These are phyloP conservation scores for Podospora didyma DNA, from an alignment of 495 filamentous ascomycete genomes.

Conservation along the genomic window DNA sequence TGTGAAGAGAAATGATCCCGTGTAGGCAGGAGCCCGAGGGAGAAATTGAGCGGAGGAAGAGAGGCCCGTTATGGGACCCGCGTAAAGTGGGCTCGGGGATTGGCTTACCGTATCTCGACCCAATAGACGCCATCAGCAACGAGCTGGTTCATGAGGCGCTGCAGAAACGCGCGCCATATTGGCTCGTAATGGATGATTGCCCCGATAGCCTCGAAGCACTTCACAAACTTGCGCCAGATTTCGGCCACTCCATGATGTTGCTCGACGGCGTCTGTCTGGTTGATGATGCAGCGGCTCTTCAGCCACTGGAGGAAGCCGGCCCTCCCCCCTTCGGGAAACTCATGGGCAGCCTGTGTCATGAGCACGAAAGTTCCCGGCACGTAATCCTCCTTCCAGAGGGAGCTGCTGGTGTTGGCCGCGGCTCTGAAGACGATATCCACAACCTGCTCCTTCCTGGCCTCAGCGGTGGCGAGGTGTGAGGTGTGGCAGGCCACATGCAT, in stretches of 20 bases:
- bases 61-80: too few relatives aligned
- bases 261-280: slow-evolving; percentile 64
- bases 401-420: neutral
- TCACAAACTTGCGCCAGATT: slow-evolving; percentile 74
- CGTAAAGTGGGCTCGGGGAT: neutral
- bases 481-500: slow-evolving; percentile 59
- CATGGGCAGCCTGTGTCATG: slow-evolving; percentile 60
- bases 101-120: slow-evolving; percentile 57
- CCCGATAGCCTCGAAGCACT: slow-evolving; percentile 64
- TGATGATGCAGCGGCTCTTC: slow-evolving; percentile 65
- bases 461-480: slow-evolving; percentile 43
- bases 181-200: slow-evolving; percentile 86
- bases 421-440: slow-evolving; percentile 53
- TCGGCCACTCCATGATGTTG: slow-evolving; percentile 77
- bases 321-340: slow-evolving; percentile 67
- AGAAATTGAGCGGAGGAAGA: neutral
- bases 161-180: slow-evolving; percentile 74
- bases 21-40: too few relatives aligned
- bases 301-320: slow-evolving; percentile 75
- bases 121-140: slow-evolving; percentile 76
- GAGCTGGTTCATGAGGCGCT: slow-evolving; percentile 61
- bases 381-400: neutral
- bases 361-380: slow-evolving; percentile 39
- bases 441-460: slow-evolving; percentile 42
- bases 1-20: too few relatives aligned